Percentiles rank a stretch among this genome's conserved stretches.
These are phyloP conservation scores for Starmera caribaea DNA, from an alignment of 805 yeast genomes.

Conservation along the genomic window DNA sequence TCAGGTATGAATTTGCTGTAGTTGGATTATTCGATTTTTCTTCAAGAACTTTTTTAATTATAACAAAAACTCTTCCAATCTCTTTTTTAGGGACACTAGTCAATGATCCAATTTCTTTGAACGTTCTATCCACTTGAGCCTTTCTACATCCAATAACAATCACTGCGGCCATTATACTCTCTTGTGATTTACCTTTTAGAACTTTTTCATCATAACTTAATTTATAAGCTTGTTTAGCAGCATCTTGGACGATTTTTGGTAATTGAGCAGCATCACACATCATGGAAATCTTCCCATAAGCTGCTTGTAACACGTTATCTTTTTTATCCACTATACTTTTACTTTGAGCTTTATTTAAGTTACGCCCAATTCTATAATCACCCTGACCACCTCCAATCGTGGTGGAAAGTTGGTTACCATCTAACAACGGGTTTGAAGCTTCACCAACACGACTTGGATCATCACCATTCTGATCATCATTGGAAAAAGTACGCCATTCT, in stretches of 20 bases:
- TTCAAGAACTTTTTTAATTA: constrained; percentile 62
- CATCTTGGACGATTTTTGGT: constrained; percentile 93
- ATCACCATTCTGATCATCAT: constrained; percentile 96
- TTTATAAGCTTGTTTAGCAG: constrained; percentile 94
- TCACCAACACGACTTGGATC: constrained; percentile 99
- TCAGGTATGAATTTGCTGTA: constrained; percentile 13
- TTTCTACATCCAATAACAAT: constrained; percentile 91
- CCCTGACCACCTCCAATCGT: constrained; percentile 84
- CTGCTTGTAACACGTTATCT: constrained; percentile 81
- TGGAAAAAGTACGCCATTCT: constrained; percentile 97
- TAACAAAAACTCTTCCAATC: constrained; percentile 82
- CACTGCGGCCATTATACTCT: constrained; percentile 93
- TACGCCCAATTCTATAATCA: constrained; percentile 80
- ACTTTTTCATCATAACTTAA: constrained; percentile 80
- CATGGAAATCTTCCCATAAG: constrained; percentile 84
- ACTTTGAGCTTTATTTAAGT: constrained; percentile 82
- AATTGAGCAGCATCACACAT: constrained; percentile 95
- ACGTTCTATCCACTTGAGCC: constrained; percentile 89
- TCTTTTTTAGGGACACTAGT: constrained; percentile 92
- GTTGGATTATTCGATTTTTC: constrained; percentile 24
- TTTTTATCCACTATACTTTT: constrained; percentile 77
- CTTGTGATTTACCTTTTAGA: constrained; percentile 85
- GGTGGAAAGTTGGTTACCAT: constrained; percentile 85
- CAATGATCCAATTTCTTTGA: constrained; percentile 91
- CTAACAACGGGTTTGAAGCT: constrained; percentile 86